Conservation (phyloP, 1,284 basidiomycete genomes). For the Apiotrichum siamense region DNA sequence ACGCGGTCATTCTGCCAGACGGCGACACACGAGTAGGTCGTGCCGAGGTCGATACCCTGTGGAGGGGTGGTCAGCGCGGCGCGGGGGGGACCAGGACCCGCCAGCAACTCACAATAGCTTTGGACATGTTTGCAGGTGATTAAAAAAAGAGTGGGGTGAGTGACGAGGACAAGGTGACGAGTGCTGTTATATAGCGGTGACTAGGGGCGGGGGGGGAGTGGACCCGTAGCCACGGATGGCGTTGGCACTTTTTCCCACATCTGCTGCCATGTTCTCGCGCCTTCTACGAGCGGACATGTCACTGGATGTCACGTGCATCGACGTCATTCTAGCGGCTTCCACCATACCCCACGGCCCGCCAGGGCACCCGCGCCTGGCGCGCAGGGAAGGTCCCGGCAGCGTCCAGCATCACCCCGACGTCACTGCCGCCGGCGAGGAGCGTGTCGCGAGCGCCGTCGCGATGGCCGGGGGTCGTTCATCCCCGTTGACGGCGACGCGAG, state of each 20-base stretch:
- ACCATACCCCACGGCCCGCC: no score
- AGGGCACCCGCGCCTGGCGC: no score
- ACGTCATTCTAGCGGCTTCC: background rate
- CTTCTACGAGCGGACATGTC: background rate
- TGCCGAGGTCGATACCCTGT: constrained; percentile 51
- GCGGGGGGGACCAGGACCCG: background rate
- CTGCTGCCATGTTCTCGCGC: background rate
- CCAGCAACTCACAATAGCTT: constrained; percentile 1
- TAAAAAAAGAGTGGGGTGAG: background rate
- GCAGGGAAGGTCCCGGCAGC: no score
- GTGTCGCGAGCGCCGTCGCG: no score
- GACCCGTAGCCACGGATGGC: no score
- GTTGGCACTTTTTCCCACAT: background rate
- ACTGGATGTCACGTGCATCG: background rate
- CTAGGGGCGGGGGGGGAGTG: no score
- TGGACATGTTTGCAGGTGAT: background rate
- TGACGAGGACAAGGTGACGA: background rate
- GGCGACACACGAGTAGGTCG: constrained; percentile 71
- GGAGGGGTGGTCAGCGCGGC: background rate
- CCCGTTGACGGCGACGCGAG: no score
- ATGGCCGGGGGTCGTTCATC: no score
- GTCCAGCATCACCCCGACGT: no score
- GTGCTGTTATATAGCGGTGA: background rate
- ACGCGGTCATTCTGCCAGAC: constrained; percentile 99
- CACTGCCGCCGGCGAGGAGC: no score